Evolutionary conservation across 768 basidiomycete genomes (phyloP).

Genomic region (Mycena kentingensis): DNA sequence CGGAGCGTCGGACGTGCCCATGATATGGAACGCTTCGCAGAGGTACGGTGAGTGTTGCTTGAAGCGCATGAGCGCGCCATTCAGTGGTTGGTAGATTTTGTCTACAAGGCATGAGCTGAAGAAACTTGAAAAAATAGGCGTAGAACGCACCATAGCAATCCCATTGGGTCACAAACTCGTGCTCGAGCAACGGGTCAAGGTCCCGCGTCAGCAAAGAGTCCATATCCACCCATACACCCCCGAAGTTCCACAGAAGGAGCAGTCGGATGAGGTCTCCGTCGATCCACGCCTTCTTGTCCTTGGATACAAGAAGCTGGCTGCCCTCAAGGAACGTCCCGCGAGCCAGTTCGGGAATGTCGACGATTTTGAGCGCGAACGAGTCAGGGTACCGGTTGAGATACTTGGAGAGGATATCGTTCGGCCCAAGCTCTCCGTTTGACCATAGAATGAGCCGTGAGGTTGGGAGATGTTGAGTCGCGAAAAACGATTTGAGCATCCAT

Average conservation of each 20-base stretch:
- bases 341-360: conserved; percentile 69
- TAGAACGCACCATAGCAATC: conserved; percentile 85
- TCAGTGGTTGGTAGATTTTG: conserved; percentile 76
- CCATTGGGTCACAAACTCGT: conserved; percentile 98
- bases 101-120: conserved; percentile 40
- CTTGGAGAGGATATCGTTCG: conserved; percentile 55
- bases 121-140: neutral
- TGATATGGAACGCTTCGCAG: conserved; percentile 94
- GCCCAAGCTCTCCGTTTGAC: conserved; percentile 81
- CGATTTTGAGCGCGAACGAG: conserved; percentile 68
- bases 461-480: conserved; percentile 81
- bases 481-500: conserved; percentile 90
- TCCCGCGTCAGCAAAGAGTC: conserved; percentile 91
- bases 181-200: conserved; percentile 82
- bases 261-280: conserved; percentile 93
- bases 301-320: conserved; percentile 53
- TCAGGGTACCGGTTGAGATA: conserved; percentile 68
- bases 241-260: conserved; percentile 84
- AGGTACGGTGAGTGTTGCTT: conserved; percentile 89
- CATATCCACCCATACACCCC: conserved; percentile 98
- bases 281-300: conserved; percentile 87
- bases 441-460: conserved; percentile 77
- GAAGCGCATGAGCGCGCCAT: conserved; percentile 96
- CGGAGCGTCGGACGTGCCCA: conserved; percentile 74
- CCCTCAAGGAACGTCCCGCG: conserved; percentile 77